Conservation (phyloP, 73 alveolate genomes). For the Halteria grandinella region DNA sequence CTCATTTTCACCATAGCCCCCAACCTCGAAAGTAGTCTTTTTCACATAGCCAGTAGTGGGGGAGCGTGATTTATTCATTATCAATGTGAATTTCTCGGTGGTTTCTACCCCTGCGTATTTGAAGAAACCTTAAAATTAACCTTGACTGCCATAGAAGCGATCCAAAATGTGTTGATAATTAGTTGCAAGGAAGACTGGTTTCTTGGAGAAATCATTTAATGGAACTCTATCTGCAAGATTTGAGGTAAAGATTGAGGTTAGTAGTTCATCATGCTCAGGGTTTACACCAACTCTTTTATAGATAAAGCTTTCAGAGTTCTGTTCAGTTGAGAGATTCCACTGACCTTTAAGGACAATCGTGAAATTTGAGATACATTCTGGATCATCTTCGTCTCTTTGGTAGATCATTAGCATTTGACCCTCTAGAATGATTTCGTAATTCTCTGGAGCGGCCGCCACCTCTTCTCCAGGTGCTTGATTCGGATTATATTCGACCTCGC, state of each 20-base stretch:
- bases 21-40: neutral
- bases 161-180: neutral
- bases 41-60: neutral
- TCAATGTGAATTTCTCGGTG: slow-evolving; percentile 25
- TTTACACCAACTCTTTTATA: slow-evolving; percentile 13
- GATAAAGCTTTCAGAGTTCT: slow-evolving; percentile 25
- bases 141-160: slow-evolving; percentile 1
- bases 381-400: slow-evolving; percentile 29
- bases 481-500: too few species aligned
- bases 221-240: neutral
- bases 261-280: slow-evolving; percentile 12
- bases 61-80: neutral
- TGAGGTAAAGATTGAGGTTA: slow-evolving; percentile 8
- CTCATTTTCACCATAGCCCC: slow-evolving; percentile 55
- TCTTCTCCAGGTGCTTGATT: too few species aligned
- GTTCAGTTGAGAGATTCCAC: slow-evolving; percentile 19
- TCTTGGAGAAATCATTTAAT: neutral
- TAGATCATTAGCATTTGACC: slow-evolving; percentile 30
- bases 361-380: neutral
- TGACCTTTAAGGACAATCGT: slow-evolving; percentile 40
- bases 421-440: slow-evolving; percentile 1
- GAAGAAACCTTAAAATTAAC: slow-evolving; percentile 25
- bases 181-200: neutral
- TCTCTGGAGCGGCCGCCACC: neutral
- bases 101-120: slow-evolving; percentile 35